These are phyloP conservation scores for Zygnema cylindricum DNA, from an alignment of 139 green algal species.

Conservation along the genomic window DNA sequence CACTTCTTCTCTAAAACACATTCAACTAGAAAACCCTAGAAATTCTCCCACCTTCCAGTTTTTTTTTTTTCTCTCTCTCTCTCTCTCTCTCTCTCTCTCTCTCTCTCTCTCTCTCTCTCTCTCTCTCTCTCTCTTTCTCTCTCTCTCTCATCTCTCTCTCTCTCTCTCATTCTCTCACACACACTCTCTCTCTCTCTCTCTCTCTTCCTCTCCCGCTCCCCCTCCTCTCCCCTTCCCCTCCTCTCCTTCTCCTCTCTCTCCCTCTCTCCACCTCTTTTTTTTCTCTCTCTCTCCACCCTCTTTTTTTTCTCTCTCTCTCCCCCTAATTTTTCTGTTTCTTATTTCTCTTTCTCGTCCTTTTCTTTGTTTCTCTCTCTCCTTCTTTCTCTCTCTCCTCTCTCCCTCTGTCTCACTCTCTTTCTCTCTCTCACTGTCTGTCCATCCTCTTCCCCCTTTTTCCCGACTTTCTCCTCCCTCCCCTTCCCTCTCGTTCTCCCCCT, in stretches of 20 bases:
- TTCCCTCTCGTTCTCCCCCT: background rate
- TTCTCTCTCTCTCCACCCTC: background rate
- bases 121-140: constrained; percentile 8
- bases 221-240: background rate
- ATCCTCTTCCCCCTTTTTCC: background rate
- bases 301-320: background rate
- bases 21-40: too few species aligned
- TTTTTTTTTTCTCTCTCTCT: constrained; percentile 1
- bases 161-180: background rate
- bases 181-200: constrained; percentile 2
- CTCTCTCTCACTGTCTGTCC: background rate
- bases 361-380: background rate
- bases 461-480: background rate
- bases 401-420: background rate
- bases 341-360: background rate
- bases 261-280: too few species aligned
- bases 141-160: background rate
- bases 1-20: too few species aligned
- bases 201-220: background rate
- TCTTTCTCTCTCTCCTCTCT: background rate
- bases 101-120: constrained; percentile 14
- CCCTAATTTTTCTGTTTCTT: background rate
- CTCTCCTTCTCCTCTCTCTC: background rate
- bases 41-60: background rate
- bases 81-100: background rate